These are phyloP conservation scores for Hermanozyma aechmeae DNA, from an alignment of 805 yeast genomes.

Conservation along the genomic window DNA sequence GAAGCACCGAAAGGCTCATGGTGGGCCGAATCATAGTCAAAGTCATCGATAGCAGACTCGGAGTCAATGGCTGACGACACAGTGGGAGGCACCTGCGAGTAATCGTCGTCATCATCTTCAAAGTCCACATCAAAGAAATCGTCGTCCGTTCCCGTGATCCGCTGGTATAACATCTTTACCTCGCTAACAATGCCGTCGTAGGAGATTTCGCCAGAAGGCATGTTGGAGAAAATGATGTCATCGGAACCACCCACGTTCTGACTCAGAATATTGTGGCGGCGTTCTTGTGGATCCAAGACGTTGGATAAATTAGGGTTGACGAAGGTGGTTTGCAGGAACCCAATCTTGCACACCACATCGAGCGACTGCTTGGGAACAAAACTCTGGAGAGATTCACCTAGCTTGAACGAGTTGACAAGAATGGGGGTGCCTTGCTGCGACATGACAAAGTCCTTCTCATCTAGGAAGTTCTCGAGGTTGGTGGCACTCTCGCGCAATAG, in stretches of 20 bases:
- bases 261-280: slow-evolving; percentile 15
- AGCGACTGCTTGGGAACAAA: slow-evolving; percentile 72
- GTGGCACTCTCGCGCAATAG: slow-evolving; percentile 66
- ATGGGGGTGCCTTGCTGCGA: slow-evolving; percentile 49
- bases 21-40: slow-evolving; percentile 16
- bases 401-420: slow-evolving; percentile 62
- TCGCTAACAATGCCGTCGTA: slow-evolving; percentile 88
- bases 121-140: slow-evolving; percentile 95
- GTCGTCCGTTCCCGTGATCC: slow-evolving; percentile 85
- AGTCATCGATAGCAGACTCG: slow-evolving; percentile 13
- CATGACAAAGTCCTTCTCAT: slow-evolving; percentile 24
- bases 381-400: slow-evolving; percentile 78
- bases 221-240: slow-evolving; percentile 33
- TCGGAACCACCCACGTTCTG: slow-evolving; percentile 9
- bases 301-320: slow-evolving; percentile 29
- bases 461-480: slow-evolving; percentile 38
- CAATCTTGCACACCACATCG: slow-evolving; percentile 33
- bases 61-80: slow-evolving; percentile 6
- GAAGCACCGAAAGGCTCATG: slow-evolving; percentile 36
- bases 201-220: slow-evolving; percentile 80
- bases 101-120: slow-evolving; percentile 79
- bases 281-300: slow-evolving; percentile 21
- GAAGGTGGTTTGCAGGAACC: slow-evolving; percentile 28
- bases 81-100: slow-evolving; percentile 2
- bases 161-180: slow-evolving; percentile 62